These are phyloP conservation scores for Colletotrichum zoysiae DNA, from an alignment of 2,329 filamentous ascomycete genomes.

Conservation along the genomic window DNA sequence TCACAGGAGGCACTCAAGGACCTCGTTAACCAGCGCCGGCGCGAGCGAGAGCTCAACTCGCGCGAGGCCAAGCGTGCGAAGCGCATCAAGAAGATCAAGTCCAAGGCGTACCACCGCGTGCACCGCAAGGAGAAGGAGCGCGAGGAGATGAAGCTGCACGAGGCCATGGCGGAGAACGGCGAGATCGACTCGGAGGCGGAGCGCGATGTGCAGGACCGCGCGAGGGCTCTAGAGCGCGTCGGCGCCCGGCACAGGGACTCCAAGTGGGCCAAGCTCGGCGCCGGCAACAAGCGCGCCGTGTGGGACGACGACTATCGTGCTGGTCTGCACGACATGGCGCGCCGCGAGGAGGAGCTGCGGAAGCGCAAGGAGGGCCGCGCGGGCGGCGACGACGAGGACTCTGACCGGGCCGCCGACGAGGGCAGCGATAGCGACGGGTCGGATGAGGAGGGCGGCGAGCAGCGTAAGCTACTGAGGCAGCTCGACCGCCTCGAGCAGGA, in stretches of 20 bases:
- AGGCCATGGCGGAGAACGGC: constrained; percentile 67
- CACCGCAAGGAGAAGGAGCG: constrained; percentile 80
- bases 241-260: constrained; percentile 87
- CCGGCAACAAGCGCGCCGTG: constrained; percentile 80
- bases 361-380: constrained; percentile 81
- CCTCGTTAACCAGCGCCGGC: constrained; percentile 79
- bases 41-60: constrained; percentile 86
- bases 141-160: constrained; percentile 64
- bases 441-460: constrained; percentile 59
- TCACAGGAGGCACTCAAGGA: constrained; percentile 80
- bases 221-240: constrained; percentile 86
- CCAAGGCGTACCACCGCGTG: constrained; percentile 91
- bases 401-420: constrained; percentile 68
- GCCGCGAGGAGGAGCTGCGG: constrained; percentile 84
- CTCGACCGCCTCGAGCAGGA: constrained; percentile 60
- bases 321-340: constrained; percentile 83
- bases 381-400: constrained; percentile 54
- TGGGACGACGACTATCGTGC: constrained; percentile 91
- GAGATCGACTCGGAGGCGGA: constrained; percentile 75
- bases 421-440: constrained; percentile 65
- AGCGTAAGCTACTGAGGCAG: constrained; percentile 57
- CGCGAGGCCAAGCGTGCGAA: constrained; percentile 89
- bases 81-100: constrained; percentile 99
- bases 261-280: constrained; percentile 91
- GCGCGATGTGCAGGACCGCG: constrained; percentile 75